A percentile compares a stretch with the other conserved stretches of the same genome.
Evolutionary conservation across 345 rosid genomes (phyloP).

Genomic region (Pseudoturritis turrita): DNA sequence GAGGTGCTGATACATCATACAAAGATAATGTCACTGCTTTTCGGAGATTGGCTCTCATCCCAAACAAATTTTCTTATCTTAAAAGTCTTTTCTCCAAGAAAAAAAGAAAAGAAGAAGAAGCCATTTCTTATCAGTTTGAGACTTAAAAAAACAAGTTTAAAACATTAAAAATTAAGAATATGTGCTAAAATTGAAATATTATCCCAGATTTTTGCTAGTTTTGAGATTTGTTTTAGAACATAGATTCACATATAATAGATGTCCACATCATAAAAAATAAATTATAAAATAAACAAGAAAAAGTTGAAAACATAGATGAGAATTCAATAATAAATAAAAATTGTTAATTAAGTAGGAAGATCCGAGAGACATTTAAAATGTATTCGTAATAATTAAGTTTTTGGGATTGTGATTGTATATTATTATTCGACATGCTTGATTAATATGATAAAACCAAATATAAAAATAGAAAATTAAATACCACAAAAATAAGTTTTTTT

Average conservation of each 20-base stretch:
- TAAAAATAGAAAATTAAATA: background rate
- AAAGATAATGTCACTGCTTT: slow-evolving; percentile 32
- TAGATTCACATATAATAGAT: background rate
- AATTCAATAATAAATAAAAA: slow-evolving; percentile 2
- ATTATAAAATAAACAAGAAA: background rate
- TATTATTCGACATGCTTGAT: background rate
- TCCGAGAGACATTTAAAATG: background rate
- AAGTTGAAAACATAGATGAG: background rate
- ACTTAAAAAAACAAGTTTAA: background rate
- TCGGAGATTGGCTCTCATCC: slow-evolving; percentile 34
- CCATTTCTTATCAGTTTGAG: slow-evolving; percentile 2
- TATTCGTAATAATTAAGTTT: slow-evolving; percentile 3
- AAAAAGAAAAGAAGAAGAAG: background rate
- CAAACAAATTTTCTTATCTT: slow-evolving; percentile 30
- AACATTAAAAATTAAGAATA: background rate
- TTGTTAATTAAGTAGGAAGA: slow-evolving; percentile 14
- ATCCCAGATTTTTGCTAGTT: background rate
- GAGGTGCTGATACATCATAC: slow-evolving; percentile 31
- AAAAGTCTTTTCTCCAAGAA: background rate
- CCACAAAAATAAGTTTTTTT: no score
- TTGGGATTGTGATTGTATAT: background rate
- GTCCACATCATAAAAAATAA: background rate
- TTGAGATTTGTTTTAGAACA: background rate
- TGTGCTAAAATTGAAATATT: background rate
- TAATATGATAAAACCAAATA: background rate